Base-by-base conservation (phyloP, 2,329 filamentous ascomycete genomes). In the Cordyceps fumosorosea region DNA sequence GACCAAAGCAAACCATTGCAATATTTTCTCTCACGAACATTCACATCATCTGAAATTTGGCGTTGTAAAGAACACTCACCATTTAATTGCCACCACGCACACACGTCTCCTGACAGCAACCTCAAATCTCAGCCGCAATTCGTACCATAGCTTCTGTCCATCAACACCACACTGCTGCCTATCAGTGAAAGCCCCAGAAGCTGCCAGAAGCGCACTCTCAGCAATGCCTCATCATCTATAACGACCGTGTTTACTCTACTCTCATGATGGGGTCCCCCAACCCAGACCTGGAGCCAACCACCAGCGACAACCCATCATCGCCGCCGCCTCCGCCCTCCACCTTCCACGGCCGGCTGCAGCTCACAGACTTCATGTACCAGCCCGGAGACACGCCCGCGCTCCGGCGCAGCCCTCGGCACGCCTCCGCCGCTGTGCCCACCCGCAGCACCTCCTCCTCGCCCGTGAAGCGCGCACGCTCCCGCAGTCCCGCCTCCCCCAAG, bases 351-450 rank as follows among this genome's bases (percentile, higher is more conserved):
- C 77, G 73, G 14, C 73, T 82, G 20, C 70, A 77, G 37, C 72
- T 81, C 32, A 70, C 76, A n/a, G 70, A 75, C 60, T 82, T 80
- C 70, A 72, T 73, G 65, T 80, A 77, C 69, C 71, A 68, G 22
- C 66, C 51, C 20, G 18, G 26, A 6, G 54, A 53, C 8, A 24
- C 54, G 3, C 47, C 67, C 34, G 52, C 69, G 3, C 69, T 70
- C 10, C 70, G 74, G 11, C 73, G 73, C 24, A 77, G 69, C 59
- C 67, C 67, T 3, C 71, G 70, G 2, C 69, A 71, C 20, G 63
- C 66, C 10, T 62, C 60, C 52, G 40, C 65, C 26, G 29, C 29
- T 29, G 50, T 65, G 37, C 14, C 69, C 45, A n/a, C 59, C 42
- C 14, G 11, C 50, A 22, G 40, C 66, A 53, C n/a, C n/a, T n/a